Percentiles rank a stretch among this genome's conserved stretches.
Conservation (phyloP, 2,329 filamentous ascomycete genomes). For the Eutypella sp. region DNA sequence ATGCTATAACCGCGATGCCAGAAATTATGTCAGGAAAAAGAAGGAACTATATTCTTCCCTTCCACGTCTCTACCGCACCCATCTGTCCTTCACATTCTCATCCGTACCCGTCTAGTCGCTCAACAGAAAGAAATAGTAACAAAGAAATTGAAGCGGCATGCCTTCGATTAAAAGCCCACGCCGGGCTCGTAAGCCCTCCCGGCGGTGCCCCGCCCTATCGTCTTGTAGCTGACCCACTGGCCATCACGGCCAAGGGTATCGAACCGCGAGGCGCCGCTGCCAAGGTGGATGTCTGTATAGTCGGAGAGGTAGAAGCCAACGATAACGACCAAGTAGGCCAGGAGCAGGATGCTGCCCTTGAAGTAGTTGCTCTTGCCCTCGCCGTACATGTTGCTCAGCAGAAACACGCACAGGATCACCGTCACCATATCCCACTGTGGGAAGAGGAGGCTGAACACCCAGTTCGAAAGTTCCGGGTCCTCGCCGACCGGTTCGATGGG, state of each 20-base stretch:
- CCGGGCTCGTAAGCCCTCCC: conserved; percentile 30
- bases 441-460: conserved; percentile 84
- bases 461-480: conserved; percentile 42
- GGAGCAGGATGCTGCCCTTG: conserved; percentile 91
- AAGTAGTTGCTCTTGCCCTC: conserved; percentile 99
- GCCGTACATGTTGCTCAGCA: conserved; percentile 95
- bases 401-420: conserved; percentile 90
- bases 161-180: conserved; percentile 14
- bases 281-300: conserved; percentile 39
- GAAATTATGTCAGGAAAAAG: too few species aligned
- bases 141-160: too few species aligned
- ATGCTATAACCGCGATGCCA: too few species aligned
- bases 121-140: too few species aligned
- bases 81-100: too few species aligned
- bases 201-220: conserved; percentile 42
- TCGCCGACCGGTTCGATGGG: conserved; percentile 36
- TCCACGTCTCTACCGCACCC: too few species aligned
- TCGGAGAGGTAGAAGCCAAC: conserved; percentile 85
- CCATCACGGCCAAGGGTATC: conserved; percentile 49
- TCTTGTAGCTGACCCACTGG: conserved; percentile 47
- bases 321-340: conserved; percentile 89
- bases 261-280: conserved; percentile 45
- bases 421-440: conserved; percentile 99
- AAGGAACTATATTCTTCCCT: too few species aligned
- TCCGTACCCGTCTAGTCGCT: too few species aligned